A percentile compares a stretch with the other conserved stretches of the same genome.
Conservation (phyloP, 306 rosid genomes). For the Boehmeria nivea region DNA sequence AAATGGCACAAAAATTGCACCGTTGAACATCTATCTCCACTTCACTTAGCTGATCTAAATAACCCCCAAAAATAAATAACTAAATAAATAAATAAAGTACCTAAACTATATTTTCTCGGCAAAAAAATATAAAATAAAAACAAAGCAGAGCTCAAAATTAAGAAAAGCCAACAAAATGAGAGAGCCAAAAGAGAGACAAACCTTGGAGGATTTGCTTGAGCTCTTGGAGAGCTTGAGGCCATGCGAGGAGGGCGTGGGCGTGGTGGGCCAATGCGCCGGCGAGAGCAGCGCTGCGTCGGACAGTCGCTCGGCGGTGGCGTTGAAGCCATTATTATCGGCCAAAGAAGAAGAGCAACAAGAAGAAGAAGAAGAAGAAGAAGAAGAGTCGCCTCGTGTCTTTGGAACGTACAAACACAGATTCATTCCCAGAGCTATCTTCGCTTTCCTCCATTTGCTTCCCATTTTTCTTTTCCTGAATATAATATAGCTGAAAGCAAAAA, state of each 20-base stretch:
- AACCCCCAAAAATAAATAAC: too few species aligned
- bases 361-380: constrained; percentile 55
- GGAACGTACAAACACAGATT: constrained; percentile 83
- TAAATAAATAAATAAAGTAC: neutral
- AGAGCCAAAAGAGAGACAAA: constrained; percentile 12
- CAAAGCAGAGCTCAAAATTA: constrained; percentile 11
- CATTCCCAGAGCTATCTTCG: constrained; percentile 71
- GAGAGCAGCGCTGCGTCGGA: constrained; percentile 89
- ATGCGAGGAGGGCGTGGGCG: constrained; percentile 40
- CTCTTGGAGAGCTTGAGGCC: constrained; percentile 39
- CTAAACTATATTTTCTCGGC: constrained; percentile 11
- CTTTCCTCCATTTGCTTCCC: constrained; percentile 98
- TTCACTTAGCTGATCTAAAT: too few species aligned
- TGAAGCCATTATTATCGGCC: too few species aligned
- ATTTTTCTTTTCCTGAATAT: constrained; percentile 30
- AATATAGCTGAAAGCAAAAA: too few species aligned
- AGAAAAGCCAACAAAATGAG: neutral
- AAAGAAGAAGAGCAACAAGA: constrained; percentile 34
- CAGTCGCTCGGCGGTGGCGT: constrained; percentile 46
- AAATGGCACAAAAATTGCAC: too few species aligned
- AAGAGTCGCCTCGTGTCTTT: constrained; percentile 55
- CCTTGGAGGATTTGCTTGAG: constrained; percentile 52
- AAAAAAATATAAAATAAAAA: too few species aligned
- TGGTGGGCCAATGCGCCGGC: constrained; percentile 46
- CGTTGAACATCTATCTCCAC: too few species aligned